Evolutionary conservation across 164 flowering plant species (phyloP), one percentile per base, ranked within the genome.

Genomic region (Brasenia schreberi): DNA sequence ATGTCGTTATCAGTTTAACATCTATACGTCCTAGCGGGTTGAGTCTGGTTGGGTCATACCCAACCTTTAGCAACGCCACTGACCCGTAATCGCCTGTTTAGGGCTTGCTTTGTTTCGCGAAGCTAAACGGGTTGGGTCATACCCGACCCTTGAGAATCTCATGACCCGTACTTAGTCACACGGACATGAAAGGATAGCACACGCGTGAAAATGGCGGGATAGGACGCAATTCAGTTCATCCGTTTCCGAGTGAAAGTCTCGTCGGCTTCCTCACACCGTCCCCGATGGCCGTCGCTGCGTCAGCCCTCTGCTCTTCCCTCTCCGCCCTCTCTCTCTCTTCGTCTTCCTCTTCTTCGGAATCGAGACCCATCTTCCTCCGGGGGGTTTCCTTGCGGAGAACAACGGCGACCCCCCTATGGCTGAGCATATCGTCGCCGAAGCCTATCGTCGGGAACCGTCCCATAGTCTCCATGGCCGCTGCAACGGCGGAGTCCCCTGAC

Each of bases 261-360:
- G 10, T 49, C 56, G 56, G 3, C 56, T 49, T 14, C 9, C 56
- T 49, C 56, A 9, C 56, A 49, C 27, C 39, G 39, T 33, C 56
- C 16, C 56, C 56, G 10, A 49, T 49, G 56, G 12, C 12, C 56
- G 56, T 49, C 56, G 82, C 94, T 27, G 43, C 79, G n/a, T 73
- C 94, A 2, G 71, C 92, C 14, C 88, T 90, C 63, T 73, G 88
- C 6, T 81, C 84, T 16, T 86, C 91, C 53, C 69, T 84, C 59
- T 76, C 97, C 9, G 74, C 87, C 17, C 85, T 87, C 69, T 86
- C 96, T 5, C 83, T 87, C 66, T 78, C 90, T 61, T 85, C 92
- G 7, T 82, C 81, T 64, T n/a, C 85, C 49, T 33, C 39, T 33
- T 33, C 39, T 33, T 81, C 71, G 3, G 77, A 81, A 19, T 79